Percentiles rank a stretch among this genome's conserved stretches.
Evolutionary conservation across 164 flowering plant species (phyloP).

Genomic region (Stephania yunnanensis): DNA sequence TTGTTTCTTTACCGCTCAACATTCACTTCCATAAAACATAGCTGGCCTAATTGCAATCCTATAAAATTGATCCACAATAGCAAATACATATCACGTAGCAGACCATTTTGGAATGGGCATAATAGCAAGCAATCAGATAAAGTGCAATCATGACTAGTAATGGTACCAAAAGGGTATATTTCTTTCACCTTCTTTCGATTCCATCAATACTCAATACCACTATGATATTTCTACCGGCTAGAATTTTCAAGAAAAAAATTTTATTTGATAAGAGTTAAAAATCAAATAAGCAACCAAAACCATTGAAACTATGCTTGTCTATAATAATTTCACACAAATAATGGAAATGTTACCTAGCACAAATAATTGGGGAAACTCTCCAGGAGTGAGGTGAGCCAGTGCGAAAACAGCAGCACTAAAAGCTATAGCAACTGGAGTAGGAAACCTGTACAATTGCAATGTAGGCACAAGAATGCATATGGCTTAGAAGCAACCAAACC

Average conservation of each 20-base stretch:
- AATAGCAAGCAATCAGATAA: background rate
- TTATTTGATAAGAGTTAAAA: background rate
- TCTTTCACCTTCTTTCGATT: background rate
- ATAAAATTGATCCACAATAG: background rate
- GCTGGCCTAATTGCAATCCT: background rate
- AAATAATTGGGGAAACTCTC: slow-evolving; percentile 94
- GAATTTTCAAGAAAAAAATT: background rate
- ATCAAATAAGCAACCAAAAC: background rate
- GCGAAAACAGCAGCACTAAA: slow-evolving; percentile 87
- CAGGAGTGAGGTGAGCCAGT: slow-evolving; percentile 86
- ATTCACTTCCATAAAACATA: too few relatives aligned
- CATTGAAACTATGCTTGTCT: background rate
- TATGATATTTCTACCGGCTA: background rate
- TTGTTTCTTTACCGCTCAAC: too few relatives aligned
- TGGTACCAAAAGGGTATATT: background rate
- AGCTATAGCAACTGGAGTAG: slow-evolving; percentile 74
- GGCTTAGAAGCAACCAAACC: background rate
- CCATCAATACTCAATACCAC: background rate
- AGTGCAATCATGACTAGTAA: background rate
- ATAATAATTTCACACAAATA: background rate
- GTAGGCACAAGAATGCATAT: background rate
- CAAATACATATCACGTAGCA: background rate
- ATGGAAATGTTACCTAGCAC: slow-evolving; percentile 53
- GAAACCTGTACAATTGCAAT: slow-evolving; percentile 55
- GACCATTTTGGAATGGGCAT: background rate